A percentile compares a stretch with the other conserved stretches of the same genome.
phyloP scores from a whole-genome alignment of 805 yeast species.

The Ogataea naganishii region DNA sequence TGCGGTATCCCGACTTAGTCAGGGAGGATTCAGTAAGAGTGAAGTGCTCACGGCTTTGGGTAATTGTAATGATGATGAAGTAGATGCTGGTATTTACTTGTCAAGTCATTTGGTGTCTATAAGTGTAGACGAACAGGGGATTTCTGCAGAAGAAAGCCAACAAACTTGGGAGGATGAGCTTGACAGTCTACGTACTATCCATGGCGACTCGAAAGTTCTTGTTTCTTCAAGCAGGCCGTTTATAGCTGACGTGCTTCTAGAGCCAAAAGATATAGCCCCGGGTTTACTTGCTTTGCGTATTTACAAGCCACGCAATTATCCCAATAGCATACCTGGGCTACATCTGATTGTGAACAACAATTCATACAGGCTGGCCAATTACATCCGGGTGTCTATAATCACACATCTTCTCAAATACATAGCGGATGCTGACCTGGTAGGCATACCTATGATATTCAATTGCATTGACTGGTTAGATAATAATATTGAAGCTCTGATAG shows the following conservation, averaged over 20 bases:
- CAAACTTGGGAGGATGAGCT: conserved; percentile 69
- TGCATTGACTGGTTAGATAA: conserved; percentile 75
- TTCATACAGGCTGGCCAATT: conserved; percentile 54
- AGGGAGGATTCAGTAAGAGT: conserved; percentile 64
- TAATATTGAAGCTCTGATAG: conserved; percentile 46
- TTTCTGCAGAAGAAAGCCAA: conserved; percentile 20
- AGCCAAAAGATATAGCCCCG: conserved; percentile 20
- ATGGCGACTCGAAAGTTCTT: conserved; percentile 34
- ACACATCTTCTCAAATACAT: conserved; percentile 37
- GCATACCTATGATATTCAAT: conserved; percentile 61
- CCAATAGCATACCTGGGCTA: conserved; percentile 62
- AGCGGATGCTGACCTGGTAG: conserved; percentile 37
- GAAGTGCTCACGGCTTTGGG: conserved; percentile 46
- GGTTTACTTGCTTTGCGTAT: conserved; percentile 26
- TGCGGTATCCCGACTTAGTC: conserved; percentile 45
- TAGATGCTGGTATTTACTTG: conserved; percentile 39
- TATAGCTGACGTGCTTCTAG: conserved; percentile 26
- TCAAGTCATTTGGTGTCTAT: conserved; percentile 29
- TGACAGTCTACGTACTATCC: conserved; percentile 57
- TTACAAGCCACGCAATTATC: conserved; percentile 48
- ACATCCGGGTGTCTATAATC: conserved; percentile 53
- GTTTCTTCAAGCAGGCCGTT: conserved; percentile 14
- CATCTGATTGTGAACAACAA: conserved; percentile 35
- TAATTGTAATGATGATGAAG: conserved; percentile 34
- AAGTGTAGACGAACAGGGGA: background rate